Conservation (phyloP, 345 rosid genomes). For the Nephelium lappaceum region DNA sequence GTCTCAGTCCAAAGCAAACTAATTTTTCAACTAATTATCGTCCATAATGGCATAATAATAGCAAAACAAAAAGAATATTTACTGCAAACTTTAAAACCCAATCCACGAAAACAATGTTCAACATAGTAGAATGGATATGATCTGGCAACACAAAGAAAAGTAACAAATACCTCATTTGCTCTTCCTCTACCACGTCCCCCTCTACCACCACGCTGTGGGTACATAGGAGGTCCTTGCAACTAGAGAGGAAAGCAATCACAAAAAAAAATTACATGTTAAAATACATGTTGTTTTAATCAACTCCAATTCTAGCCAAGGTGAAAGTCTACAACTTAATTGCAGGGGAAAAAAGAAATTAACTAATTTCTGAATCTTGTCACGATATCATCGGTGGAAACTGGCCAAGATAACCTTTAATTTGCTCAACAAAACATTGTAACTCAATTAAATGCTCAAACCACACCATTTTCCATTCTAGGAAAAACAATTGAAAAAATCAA, state of each 20-base stretch:
- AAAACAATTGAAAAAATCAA: no score
- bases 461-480: not conserved
- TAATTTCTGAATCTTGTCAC: not conserved
- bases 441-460: not conserved
- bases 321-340: not conserved
- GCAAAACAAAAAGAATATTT: no score
- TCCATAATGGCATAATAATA: not conserved
- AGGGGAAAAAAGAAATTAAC: not conserved
- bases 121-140: not conserved
- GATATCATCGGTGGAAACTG: not conserved
- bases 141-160: slow-evolving; percentile 11
- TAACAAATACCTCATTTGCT: slow-evolving; percentile 24
- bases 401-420: not conserved
- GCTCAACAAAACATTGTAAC: not conserved
- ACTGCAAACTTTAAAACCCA: no score
- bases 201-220: slow-evolving; percentile 17
- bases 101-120: not conserved
- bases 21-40: no score
- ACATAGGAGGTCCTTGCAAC: slow-evolving; percentile 23
- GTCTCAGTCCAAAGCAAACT: not conserved
- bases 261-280: not conserved
- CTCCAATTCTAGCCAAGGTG: not conserved
- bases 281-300: not conserved
- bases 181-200: slow-evolving; percentile 36
- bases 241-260: slow-evolving; percentile 1